Percentiles rank a stretch among this genome's conserved stretches.
These are phyloP conservation scores for Kwoniella mangroviensis DNA, from an alignment of 768 basidiomycete genomes.

Conservation along the genomic window DNA sequence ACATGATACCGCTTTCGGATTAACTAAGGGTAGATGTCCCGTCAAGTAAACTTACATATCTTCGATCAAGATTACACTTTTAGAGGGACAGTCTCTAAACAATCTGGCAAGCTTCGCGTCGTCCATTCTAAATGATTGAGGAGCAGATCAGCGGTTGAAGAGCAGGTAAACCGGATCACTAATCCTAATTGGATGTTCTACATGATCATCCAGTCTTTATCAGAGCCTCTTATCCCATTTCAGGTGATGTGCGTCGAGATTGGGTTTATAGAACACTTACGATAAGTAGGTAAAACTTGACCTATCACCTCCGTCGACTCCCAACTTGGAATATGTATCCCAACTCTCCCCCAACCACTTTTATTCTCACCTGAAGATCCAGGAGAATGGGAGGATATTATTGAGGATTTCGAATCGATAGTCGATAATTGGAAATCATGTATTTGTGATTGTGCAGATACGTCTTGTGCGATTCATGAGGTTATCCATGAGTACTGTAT, in stretches of 20 bases:
- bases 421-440: slow-evolving; percentile 37
- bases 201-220: neutral
- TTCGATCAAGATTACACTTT: slow-evolving; percentile 84
- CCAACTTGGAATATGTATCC: slow-evolving; percentile 36
- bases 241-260: neutral
- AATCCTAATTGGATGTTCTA: slow-evolving; percentile 21
- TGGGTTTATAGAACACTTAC: slow-evolving; percentile 19
- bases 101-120: slow-evolving; percentile 83
- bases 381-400: neutral
- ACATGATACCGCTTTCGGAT: neutral
- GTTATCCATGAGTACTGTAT: slow-evolving; percentile 42
- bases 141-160: too few species aligned
- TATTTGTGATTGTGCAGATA: slow-evolving; percentile 36
- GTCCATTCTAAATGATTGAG: too few species aligned
- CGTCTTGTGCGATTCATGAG: slow-evolving; percentile 43
- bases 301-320: slow-evolving; percentile 30
- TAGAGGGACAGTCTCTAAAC: slow-evolving; percentile 83
- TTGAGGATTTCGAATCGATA: slow-evolving; percentile 21
- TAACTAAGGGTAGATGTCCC: too few species aligned
- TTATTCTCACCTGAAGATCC: neutral
- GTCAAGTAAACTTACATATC: slow-evolving; percentile 63
- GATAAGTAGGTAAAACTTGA: slow-evolving; percentile 35
- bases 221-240: neutral
- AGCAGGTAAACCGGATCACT: too few species aligned
- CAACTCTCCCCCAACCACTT: neutral